A percentile compares a stretch with the other conserved stretches of the same genome.
Evolutionary conservation across 352 stramenopile species (phyloP).

Genomic region (Globisporangium megalacanthum): DNA sequence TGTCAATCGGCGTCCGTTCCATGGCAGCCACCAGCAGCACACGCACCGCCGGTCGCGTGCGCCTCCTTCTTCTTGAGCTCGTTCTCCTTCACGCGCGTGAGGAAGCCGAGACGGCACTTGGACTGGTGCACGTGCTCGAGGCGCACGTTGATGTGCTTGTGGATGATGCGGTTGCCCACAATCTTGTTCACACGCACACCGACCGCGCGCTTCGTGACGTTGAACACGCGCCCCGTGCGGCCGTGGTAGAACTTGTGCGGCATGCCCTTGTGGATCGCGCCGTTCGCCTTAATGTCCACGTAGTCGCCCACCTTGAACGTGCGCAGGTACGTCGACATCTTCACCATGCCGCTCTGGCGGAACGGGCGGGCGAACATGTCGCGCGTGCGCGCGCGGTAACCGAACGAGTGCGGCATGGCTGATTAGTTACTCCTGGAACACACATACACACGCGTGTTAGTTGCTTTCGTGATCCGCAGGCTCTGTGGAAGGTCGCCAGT

Average conservation of each 20-base stretch:
- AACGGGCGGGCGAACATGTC: conserved; percentile 99
- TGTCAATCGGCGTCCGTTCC: too few species aligned
- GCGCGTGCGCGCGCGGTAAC: conserved; percentile 98
- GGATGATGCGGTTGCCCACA: conserved; percentile 97
- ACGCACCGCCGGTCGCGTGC: conserved; percentile 78
- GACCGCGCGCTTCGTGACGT: conserved; percentile 98
- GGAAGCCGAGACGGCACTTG: conserved; percentile 98
- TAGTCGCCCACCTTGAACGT: conserved; percentile 99
- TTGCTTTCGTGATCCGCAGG: not conserved
- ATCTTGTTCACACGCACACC: conserved; percentile 99
- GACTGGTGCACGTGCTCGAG: conserved; percentile 99
- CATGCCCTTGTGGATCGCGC: conserved; percentile 99
- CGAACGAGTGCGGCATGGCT: conserved; percentile 99
- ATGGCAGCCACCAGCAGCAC: not conserved
- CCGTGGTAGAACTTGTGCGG: conserved; percentile 99
- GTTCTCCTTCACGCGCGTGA: conserved; percentile 97
- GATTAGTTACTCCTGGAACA: conserved; percentile 31
- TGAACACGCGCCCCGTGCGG: conserved; percentile 98
- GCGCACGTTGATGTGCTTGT: conserved; percentile 99
- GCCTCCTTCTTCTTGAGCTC: conserved; percentile 97
- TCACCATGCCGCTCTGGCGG: conserved; percentile 94
- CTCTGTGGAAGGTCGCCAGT: too few species aligned
- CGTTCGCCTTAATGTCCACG: conserved; percentile 99
- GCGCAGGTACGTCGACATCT: conserved; percentile 97
- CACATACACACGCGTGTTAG: conserved; percentile 23